Conservation (phyloP, 1,139 yeast genomes). For the Blastobotrys buckinghamii region DNA sequence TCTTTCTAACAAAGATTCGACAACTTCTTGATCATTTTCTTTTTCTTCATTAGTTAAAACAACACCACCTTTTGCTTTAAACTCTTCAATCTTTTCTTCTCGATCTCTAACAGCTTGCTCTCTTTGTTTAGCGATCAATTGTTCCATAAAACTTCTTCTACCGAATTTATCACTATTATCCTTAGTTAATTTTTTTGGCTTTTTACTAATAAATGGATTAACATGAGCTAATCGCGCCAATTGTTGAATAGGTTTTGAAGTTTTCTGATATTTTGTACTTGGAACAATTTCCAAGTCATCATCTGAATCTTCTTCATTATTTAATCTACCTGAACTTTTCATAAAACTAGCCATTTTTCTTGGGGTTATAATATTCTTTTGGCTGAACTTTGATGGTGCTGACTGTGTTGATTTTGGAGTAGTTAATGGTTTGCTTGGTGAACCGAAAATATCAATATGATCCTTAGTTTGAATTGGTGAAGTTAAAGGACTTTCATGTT, state of each 20-base stretch:
- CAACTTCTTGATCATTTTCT: slow-evolving; percentile 31
- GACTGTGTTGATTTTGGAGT: slow-evolving; percentile 2
- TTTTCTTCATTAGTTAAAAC: slow-evolving; percentile 26
- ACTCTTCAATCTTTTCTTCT: slow-evolving; percentile 24
- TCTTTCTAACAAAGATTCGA: slow-evolving; percentile 52
- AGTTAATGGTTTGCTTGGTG: neutral
- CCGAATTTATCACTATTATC: slow-evolving; percentile 9
- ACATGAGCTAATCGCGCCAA: slow-evolving; percentile 22
- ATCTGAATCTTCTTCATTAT: slow-evolving; percentile 7
- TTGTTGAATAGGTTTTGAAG: slow-evolving; percentile 18
- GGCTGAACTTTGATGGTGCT: neutral
- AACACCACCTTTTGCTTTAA: slow-evolving; percentile 29
- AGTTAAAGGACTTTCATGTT: slow-evolving; percentile 3
- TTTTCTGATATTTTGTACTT: slow-evolving; percentile 17
- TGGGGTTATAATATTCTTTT: slow-evolving; percentile 14
- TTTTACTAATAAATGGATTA: slow-evolving; percentile 11
- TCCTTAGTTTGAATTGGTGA: slow-evolving; percentile 10
- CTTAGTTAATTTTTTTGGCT: neutral
- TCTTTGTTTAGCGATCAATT: slow-evolving; percentile 26
- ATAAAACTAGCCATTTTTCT: slow-evolving; percentile 18
- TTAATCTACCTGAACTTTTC: slow-evolving; percentile 9
- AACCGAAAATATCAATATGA: slow-evolving; percentile 1
- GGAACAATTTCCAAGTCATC: slow-evolving; percentile 27
- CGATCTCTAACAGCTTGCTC: slow-evolving; percentile 30
- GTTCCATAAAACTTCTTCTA: slow-evolving; percentile 19